These are phyloP conservation scores for Fusarium sp. DNA, from an alignment of 2,329 filamentous ascomycete genomes.

Conservation along the genomic window DNA sequence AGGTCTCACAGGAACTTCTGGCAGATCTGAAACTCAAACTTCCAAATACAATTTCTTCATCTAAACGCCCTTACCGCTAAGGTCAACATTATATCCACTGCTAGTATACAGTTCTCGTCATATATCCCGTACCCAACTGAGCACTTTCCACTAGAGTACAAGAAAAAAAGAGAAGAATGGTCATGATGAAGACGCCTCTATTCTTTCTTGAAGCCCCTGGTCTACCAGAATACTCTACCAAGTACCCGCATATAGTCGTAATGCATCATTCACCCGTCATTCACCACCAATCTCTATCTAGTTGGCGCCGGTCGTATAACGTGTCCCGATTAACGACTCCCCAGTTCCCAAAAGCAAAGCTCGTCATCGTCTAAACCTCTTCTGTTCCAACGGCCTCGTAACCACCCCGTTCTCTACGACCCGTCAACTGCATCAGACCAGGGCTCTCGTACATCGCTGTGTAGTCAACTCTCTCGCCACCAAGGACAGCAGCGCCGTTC, in stretches of 20 bases:
- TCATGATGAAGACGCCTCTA: not conserved
- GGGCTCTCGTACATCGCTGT: slow-evolving; percentile 90
- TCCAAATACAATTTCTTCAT: slow-evolving; percentile 20
- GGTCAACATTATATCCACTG: slow-evolving; percentile 38
- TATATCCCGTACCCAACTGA: slow-evolving; percentile 24
- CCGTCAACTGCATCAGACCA: slow-evolving; percentile 68
- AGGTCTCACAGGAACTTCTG: not conserved
- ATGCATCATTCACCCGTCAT: slow-evolving; percentile 32
- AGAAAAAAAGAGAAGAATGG: not conserved
- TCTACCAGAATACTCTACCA: slow-evolving; percentile 8
- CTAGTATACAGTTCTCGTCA: slow-evolving; percentile 36
- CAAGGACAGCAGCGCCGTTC: slow-evolving; percentile 79
- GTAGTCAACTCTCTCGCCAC: slow-evolving; percentile 85
- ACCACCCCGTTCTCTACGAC: slow-evolving; percentile 61
- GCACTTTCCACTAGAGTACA: slow-evolving; percentile 9
- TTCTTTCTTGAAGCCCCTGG: not conserved
- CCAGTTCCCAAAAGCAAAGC: slow-evolving; percentile 3
- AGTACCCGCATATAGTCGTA: slow-evolving; percentile 31
- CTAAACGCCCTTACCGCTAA: not conserved
- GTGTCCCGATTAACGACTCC: slow-evolving; percentile 13
- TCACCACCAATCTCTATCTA: slow-evolving; percentile 25
- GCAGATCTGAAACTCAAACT: slow-evolving; percentile 3
- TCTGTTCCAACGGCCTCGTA: slow-evolving; percentile 72
- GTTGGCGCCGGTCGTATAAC: slow-evolving; percentile 23
- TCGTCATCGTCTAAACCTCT: slow-evolving; percentile 52